phyloP scores from a whole-genome alignment of 2,329 filamentous ascomycete species.

The Diaporthe sp. region DNA sequence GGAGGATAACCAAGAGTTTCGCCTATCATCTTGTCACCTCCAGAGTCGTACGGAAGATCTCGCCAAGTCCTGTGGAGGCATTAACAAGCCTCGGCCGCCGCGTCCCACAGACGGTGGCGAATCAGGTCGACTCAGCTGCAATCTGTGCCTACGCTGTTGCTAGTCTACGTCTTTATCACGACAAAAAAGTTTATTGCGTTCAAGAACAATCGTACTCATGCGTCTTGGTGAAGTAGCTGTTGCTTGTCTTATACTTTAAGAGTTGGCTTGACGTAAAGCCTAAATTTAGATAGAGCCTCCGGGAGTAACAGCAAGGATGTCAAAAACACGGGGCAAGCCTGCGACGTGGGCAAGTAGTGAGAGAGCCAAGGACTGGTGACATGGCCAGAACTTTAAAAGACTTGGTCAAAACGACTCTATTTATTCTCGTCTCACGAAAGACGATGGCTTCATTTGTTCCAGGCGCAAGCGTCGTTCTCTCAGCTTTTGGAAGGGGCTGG shows the following conservation, averaged over 20 bases:
- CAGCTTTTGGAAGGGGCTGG: not conserved
- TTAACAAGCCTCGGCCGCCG: not conserved
- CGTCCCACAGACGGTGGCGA: slow-evolving; percentile 5
- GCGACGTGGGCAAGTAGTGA: not conserved
- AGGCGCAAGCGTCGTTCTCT: not conserved
- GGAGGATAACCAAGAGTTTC: slow-evolving; percentile 12
- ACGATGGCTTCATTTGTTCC: not conserved
- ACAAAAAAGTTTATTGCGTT: not conserved
- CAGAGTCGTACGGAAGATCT: slow-evolving; percentile 4
- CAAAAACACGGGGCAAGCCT: not conserved
- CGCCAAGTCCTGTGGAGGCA: slow-evolving; percentile 15
- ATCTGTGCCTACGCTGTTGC: not conserved
- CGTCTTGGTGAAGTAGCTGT: not conserved
- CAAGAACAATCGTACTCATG: not conserved
- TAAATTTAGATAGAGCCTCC: not conserved
- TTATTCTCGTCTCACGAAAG: not conserved
- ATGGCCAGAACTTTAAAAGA: not conserved
- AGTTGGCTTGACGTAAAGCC: not conserved
- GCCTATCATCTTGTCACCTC: slow-evolving; percentile 14
- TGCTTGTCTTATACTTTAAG: not conserved
- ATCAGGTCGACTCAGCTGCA: not conserved
- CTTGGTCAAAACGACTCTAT: not conserved
- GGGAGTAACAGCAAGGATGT: not conserved
- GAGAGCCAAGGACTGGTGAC: not conserved
- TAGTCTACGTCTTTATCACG: not conserved